phyloP scores from a whole-genome alignment of 1,139 yeast species.

The Hanseniaspora uvarum region DNA sequence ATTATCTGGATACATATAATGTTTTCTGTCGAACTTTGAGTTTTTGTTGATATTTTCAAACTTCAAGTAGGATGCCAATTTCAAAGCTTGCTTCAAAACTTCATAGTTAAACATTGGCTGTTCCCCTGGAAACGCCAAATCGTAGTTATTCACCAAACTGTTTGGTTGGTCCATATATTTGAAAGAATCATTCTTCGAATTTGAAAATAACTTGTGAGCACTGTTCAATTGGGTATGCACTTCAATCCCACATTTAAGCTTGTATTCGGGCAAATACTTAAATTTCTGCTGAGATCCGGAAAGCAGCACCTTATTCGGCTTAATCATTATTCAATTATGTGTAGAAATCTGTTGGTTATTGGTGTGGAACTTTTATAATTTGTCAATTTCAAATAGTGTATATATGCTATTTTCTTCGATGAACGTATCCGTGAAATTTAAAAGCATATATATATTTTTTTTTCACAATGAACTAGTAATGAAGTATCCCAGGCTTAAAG shows the following conservation, averaged over 20 bases:
- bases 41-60: conserved; percentile 42
- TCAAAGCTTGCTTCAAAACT: conserved; percentile 59
- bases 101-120: conserved; percentile 75
- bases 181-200: conserved; percentile 38
- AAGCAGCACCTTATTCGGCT: not conserved
- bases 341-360: not conserved
- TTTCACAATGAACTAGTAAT: no score
- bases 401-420: no score
- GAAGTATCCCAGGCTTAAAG: no score
- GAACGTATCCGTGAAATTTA: no score
- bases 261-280: conserved; percentile 22
- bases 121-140: conserved; percentile 84
- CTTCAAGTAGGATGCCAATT: conserved; percentile 62
- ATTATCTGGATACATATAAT: conserved; percentile 92
- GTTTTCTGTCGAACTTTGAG: conserved; percentile 82
- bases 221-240: conserved; percentile 85
- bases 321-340: not conserved
- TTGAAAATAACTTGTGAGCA: conserved; percentile 61
- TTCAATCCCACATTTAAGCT: conserved; percentile 78
- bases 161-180: conserved; percentile 48
- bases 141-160: conserved; percentile 64
- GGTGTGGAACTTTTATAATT: no score
- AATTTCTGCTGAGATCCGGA: conserved; percentile 3
- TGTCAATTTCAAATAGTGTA: no score
- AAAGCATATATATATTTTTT: no score